Evolutionary conservation across 1,139 yeast species (phyloP), one percentile per base, ranked within the genome.

Genomic region (Dujonia santamariae): DNA sequence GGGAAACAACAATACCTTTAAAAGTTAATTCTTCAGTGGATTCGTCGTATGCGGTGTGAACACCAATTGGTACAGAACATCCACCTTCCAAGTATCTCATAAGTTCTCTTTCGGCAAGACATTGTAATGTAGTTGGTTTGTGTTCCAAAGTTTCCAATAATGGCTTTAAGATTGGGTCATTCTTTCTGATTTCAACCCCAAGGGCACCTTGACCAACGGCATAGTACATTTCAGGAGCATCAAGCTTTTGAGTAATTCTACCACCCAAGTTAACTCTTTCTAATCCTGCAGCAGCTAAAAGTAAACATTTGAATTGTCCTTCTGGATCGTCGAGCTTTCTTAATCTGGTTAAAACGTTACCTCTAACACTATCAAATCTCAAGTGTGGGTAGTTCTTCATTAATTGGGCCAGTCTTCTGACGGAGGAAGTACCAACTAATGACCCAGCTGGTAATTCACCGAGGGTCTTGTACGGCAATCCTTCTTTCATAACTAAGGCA

Each of bases 181-280:
- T 76, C 38, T 74, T 73, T 50, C 94, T 75, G 45, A 90, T 85
- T 61, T 92, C 98, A 26, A 92, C 68, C 15, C 97, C 98, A 35
- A 92, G 65, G 0, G 97, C 97, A 43, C 98, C 98, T 65, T 92
- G 98, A 13, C 98, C 98, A 27, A 92, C 97, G 0, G 98, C 96
- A 54, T 92, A 86, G 56, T 81, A 85, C 96, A 92, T 86, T 39
- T 83, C 87, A 25, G 87, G 85, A n/a, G 80, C 73, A 43, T 82
- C 79, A 43, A 92, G 69, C 45, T 59, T 71, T 27, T 79, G 68
- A 12, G 87, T 76, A 51, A 92, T 88, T 57, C 97, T 72, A 42
- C 77, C 61, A 19, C 75, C 79, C 38, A 88, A 63, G 3, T 81
- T 86, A 30, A 85, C 63, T 45, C 98, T 75, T 26, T 75, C 67